phyloP scores from a whole-genome alignment of 805 yeast genomes.

The Debaryomyces hansenii region DNA sequence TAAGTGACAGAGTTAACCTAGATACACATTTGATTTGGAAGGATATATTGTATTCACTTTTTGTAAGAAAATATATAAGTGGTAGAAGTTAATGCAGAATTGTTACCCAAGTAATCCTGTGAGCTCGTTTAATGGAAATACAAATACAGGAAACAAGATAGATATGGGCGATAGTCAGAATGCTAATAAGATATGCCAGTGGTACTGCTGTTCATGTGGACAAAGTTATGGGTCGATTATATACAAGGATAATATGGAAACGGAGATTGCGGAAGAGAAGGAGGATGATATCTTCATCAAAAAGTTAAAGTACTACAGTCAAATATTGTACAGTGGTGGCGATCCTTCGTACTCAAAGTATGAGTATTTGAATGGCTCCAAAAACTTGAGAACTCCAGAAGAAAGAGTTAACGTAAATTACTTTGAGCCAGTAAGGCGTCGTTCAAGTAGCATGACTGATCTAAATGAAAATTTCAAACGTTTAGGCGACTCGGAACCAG shows the following conservation, averaged over 20 bases:
- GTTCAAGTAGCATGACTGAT: neutral
- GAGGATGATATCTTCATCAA: conserved; percentile 8
- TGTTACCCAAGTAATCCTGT: neutral
- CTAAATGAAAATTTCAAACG: neutral
- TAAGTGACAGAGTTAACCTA: too few relatives aligned
- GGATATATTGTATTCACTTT: too few relatives aligned
- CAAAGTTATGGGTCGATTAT: conserved; percentile 35
- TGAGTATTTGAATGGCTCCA: neutral
- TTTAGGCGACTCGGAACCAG: neutral
- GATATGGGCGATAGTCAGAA: conserved; percentile 2
- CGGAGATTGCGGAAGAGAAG: conserved; percentile 1
- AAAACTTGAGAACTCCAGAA: neutral
- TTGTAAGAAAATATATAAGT: too few relatives aligned
- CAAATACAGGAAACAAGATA: conserved; percentile 2
- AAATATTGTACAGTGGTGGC: conserved; percentile 15
- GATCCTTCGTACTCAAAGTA: neutral
- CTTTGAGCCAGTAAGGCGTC: neutral
- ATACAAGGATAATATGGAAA: conserved; percentile 13
- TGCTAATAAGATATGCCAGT: conserved; percentile 34
- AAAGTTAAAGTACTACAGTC: conserved; percentile 25
- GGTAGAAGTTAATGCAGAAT: neutral
- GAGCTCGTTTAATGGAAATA: neutral
- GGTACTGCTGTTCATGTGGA: conserved; percentile 45
- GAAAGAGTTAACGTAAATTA: neutral
- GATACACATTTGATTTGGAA: too few relatives aligned